Base-by-base conservation (phyloP, 768 basidiomycete species). In the Pulveroboletus sp. region DNA sequence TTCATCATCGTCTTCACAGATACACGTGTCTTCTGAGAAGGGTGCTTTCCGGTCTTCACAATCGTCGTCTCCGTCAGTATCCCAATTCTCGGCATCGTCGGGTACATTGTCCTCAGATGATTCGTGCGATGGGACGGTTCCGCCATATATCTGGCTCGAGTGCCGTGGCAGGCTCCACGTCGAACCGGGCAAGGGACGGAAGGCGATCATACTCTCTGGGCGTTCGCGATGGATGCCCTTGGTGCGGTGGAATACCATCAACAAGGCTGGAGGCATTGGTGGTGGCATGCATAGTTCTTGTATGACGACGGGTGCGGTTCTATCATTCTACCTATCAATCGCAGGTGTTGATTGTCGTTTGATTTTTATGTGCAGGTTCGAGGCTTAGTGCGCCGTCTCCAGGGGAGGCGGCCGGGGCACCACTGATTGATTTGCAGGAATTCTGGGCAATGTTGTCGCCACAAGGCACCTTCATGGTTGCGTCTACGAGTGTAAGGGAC, bases 141-240 rank as follows among this genome's bases (percentile, higher is more conserved):
- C 74, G 2, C 58, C 58, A 2, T 94, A 87, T 68, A 78, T 93
- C 17, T 99, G 95, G 95, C 74, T 98, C 14, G 92, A 97, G 64
- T 87, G 84, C 42, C 75, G 85, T n/a, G 95, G 95, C 1, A 75
- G 90, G 25, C 75, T 98, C 34, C 87, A 94, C 59, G 79, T 90
- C 47, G 95, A 99, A 71, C 86, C 92, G 0, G 92, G 93, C 2
- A 97, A 97, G 62, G 93, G 93, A 1, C 75, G 93, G 32, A 97
- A 98, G 69, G 91, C 93, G 2, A 92, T 99, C 61, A 82, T 99
- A 31, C 75, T 99, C n/a, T 82, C 80, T 47, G 94, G 87, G 1
- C 76, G 95, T 9, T 80, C 85, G 25, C 71, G 85, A 38, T 76
- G 76, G 59, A 85, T 90, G 75, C 80, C 82, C 8, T 62, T 56